Percentiles rank a stretch among this genome's conserved stretches.
phyloP scores from a whole-genome alignment of 2,329 filamentous ascomycete genomes.

The Magnaporthales sp. region DNA sequence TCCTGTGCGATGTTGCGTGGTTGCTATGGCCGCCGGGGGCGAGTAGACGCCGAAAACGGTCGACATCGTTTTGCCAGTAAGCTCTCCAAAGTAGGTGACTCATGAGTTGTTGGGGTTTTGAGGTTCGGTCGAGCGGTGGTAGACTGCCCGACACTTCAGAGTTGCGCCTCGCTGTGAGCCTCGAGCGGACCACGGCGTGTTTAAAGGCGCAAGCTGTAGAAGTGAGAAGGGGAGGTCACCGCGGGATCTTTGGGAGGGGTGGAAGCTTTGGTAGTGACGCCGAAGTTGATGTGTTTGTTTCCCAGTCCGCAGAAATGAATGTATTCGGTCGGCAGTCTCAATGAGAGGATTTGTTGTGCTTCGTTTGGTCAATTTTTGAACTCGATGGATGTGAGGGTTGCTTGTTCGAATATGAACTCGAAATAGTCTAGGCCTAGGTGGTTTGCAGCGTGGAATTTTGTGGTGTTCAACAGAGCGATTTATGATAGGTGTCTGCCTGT shows the following conservation, averaged over 20 bases:
- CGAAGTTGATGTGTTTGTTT: neutral
- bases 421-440: too few relatives aligned
- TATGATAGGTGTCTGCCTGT: neutral
- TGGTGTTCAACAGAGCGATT: neutral
- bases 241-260: neutral
- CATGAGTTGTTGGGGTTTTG: constrained; percentile 46
- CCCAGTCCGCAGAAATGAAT: neutral
- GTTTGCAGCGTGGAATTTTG: neutral
- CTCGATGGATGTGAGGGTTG: neutral
- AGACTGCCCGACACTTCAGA: constrained; percentile 38
- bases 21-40: constrained; percentile 56
- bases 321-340: neutral
- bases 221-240: constrained; percentile 3
- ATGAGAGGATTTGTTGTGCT: neutral
- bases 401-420: too few relatives aligned
- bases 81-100: constrained; percentile 95
- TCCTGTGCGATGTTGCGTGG: constrained; percentile 43
- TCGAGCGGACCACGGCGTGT: constrained; percentile 75
- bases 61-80: constrained; percentile 97
- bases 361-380: neutral
- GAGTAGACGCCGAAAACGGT: constrained; percentile 84
- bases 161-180: constrained; percentile 82
- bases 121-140: constrained; percentile 17
- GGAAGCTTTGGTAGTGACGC: neutral
- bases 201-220: constrained; percentile 61